Percentiles rank a stretch among this genome's conserved stretches.
These are phyloP conservation scores for Clavulina sp. DNA, from an alignment of 768 basidiomycete species.

Conservation along the genomic window DNA sequence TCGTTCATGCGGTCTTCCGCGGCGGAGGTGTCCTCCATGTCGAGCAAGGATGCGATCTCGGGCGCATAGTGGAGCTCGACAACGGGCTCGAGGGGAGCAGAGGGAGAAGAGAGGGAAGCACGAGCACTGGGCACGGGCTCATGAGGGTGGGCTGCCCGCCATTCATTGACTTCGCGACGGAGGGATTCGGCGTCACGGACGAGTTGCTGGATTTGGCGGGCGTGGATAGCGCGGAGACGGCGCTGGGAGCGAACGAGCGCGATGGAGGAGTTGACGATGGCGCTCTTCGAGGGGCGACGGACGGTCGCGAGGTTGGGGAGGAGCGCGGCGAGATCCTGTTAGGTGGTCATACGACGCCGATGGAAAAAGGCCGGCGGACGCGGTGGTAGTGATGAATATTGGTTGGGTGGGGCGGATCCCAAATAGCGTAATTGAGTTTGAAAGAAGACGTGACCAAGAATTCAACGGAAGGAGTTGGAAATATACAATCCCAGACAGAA, in stretches of 20 bases:
- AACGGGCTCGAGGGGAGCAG: no score
- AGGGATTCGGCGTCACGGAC: conserved; percentile 74
- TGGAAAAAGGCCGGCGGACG: no score
- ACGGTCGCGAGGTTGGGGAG: conserved; percentile 83
- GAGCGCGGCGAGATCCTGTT: conserved; percentile 76
- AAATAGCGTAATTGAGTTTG: no score
- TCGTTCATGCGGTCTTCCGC: not conserved
- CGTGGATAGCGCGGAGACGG: conserved; percentile 62
- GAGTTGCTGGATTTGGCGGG: conserved; percentile 61
- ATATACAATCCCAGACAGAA: no score
- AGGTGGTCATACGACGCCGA: no score
- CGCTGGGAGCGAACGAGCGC: conserved; percentile 72
- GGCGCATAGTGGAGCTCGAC: no score
- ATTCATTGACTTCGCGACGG: conserved; percentile 82
- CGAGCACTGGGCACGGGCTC: no score
- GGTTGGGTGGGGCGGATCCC: no score
- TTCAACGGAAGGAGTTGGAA: no score
- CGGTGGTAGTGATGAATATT: no score
- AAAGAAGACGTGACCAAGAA: no score
- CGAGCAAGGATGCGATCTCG: not conserved
- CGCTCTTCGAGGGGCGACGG: conserved; percentile 87
- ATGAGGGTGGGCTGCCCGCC: conserved; percentile 52
- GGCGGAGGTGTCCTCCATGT: not conserved
- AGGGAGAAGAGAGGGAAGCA: no score
- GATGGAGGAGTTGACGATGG: conserved; percentile 93